These are phyloP conservation scores for Leccinum subrobustum DNA, from an alignment of 1,284 basidiomycete genomes.

Conservation along the genomic window DNA sequence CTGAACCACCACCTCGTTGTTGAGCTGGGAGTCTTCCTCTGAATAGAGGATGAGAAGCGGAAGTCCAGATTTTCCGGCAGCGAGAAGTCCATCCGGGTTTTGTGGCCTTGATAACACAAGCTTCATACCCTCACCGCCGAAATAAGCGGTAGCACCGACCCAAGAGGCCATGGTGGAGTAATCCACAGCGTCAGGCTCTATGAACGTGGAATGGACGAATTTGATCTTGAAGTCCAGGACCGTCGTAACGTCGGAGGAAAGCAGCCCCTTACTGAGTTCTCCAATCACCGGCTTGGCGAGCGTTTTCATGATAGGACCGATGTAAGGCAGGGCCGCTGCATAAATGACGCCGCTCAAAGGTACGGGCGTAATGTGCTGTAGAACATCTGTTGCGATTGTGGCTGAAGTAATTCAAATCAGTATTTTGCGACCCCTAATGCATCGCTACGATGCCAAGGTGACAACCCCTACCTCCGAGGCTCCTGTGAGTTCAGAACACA, in stretches of 20 bases:
- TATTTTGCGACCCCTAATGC: neutral
- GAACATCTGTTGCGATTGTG: constrained; percentile 1
- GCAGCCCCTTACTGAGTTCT: neutral
- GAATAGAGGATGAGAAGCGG: neutral
- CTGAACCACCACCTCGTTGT: constrained; percentile 3
- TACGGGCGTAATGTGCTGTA: neutral
- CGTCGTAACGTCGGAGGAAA: neutral
- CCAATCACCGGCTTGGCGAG: constrained; percentile 2
- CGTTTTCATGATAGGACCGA: constrained; percentile 5
- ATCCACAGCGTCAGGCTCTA: constrained; percentile 6
- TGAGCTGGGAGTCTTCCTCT: constrained; percentile 6
- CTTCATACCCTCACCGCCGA: neutral
- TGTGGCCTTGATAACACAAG: neutral
- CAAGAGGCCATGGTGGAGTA: constrained; percentile 4
- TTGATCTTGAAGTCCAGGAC: constrained; percentile 3
- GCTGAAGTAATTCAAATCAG: neutral
- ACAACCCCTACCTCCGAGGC: constrained; percentile 1
- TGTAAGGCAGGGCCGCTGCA: constrained; percentile 6
- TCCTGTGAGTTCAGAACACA: constrained; percentile 1
- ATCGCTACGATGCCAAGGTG: neutral
- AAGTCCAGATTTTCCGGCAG: neutral
- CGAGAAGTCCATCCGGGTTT: neutral
- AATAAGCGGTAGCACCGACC: neutral
- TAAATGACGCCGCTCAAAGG: constrained; percentile 7
- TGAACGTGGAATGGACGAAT: constrained; percentile 4